Evolutionary conservation across 306 rosid genomes (phyloP), one percentile per base, ranked within the genome.

Genomic region (Glycine latifolia): DNA sequence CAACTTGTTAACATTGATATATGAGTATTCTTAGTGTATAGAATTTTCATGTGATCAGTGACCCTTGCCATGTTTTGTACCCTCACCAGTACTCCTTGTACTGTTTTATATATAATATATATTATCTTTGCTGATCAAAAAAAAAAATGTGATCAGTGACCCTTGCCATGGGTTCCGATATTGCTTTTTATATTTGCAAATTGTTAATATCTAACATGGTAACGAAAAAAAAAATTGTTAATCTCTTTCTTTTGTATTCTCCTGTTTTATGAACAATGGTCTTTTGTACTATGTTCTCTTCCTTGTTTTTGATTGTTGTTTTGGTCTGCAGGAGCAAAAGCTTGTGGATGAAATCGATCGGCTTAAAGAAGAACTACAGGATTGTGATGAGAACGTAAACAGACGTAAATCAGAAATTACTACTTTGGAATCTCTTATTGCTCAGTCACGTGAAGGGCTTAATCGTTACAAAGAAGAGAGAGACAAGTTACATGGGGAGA

Each of bases 401-500:
- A 78, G 82, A 46, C 92, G 93, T 49, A 90, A 71, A 87, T 56
- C 85, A 52, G 91, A 90, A 56, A 93, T 95, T 81, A 79, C 90
- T 33, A 61, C 60, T 37, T 15, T 85, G 72, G 94, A 95, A 73
- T 88, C 94, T 77, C 82, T 60, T 78, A 89, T 93, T 90, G 71
- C 90, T 54, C 73, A 91, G 88, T 93, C 98, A 62, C 86, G 88
- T 63, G 82, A 86, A 65, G 94, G 92, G 82, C 88, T 91, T 84
- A 85, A 71, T 86, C 39, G 67, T 79, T 89, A 85, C 47, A 93
- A 83, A 87, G 87, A 76, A 54, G 85, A 89, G 78, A 95, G 99
- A 88, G 99, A 95, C 81, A 81, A 80, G 86, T 83, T 95, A 86
- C 97, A 93, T 61, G 88, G 86, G 44, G 88, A 95, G 85, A 91